Conservation (phyloP, 208 protist species). For the Angomonas desouzai region DNA sequence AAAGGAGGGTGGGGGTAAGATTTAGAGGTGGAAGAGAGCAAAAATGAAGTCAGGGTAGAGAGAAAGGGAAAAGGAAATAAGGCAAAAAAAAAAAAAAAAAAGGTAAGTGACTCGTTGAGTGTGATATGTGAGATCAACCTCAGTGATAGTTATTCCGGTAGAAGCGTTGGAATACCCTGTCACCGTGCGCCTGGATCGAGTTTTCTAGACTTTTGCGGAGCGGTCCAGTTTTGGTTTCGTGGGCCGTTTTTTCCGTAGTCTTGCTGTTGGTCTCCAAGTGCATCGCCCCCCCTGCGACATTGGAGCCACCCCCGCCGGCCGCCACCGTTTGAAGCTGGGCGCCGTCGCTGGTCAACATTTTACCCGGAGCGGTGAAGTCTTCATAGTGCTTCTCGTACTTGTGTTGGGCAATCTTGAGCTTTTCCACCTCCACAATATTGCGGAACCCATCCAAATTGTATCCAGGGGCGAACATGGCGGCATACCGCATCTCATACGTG, state of each 20-base stretch:
- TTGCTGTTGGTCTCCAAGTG: slow-evolving; percentile 55
- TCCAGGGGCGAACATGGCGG: slow-evolving; percentile 48
- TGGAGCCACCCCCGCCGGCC: slow-evolving; percentile 57
- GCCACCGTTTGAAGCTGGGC: slow-evolving; percentile 70
- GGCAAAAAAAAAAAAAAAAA: slow-evolving; percentile 18
- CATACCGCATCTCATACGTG: slow-evolving; percentile 84
- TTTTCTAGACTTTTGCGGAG: slow-evolving; percentile 47
- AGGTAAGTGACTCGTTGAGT: background rate
- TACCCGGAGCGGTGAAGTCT: slow-evolving; percentile 76
- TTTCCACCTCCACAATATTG: slow-evolving; percentile 84
- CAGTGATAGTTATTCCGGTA: slow-evolving; percentile 79
- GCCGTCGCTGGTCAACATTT: slow-evolving; percentile 77
- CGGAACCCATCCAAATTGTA: slow-evolving; percentile 64
- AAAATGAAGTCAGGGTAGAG: background rate
- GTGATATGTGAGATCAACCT: background rate
- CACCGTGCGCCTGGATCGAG: slow-evolving; percentile 75
- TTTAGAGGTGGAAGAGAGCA: background rate
- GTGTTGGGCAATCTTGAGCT: slow-evolving; percentile 85
- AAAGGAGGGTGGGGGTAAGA: background rate
- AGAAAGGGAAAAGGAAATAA: slow-evolving; percentile 3
- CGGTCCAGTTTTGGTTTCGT: slow-evolving; percentile 69
- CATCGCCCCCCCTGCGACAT: slow-evolving; percentile 62
- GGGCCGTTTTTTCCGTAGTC: slow-evolving; percentile 31
- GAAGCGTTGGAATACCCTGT: slow-evolving; percentile 77
- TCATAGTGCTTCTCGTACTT: slow-evolving; percentile 89